These are phyloP conservation scores for Seiridium cupressi DNA, from an alignment of 2,329 filamentous ascomycete genomes.

Conservation along the genomic window DNA sequence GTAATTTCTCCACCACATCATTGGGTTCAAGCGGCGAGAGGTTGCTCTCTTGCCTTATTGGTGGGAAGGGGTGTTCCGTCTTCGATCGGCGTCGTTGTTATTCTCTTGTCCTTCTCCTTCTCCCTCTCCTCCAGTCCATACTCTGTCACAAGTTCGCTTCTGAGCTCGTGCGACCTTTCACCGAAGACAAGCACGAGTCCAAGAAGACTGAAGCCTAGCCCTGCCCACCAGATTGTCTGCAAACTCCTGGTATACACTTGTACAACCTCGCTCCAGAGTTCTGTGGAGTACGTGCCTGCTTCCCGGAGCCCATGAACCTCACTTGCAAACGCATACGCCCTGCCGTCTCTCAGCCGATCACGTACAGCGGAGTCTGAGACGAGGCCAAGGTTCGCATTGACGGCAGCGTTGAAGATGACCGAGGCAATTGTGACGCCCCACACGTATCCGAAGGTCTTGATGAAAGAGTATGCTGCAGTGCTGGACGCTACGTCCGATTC, in stretches of 20 bases:
- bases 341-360: not conserved
- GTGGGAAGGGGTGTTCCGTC: too few species aligned
- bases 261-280: not conserved
- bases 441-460: constrained; percentile 27
- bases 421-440: constrained; percentile 40
- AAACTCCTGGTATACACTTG: not conserved
- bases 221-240: not conserved
- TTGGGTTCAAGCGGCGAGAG: too few species aligned
- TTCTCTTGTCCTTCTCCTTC: too few species aligned
- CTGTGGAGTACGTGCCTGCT: not conserved
- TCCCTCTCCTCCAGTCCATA: not conserved
- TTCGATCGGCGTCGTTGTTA: too few species aligned
- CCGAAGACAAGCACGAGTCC: not conserved
- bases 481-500: constrained; percentile 22
- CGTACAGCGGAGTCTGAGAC: not conserved
- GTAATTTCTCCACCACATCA: too few species aligned
- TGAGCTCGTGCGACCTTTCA: not conserved
- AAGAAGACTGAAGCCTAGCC: not conserved
- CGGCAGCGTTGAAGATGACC: constrained; percentile 29
- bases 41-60: too few species aligned
- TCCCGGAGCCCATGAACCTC: not conserved
- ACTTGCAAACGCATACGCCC: not conserved
- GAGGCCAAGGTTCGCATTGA: not conserved
- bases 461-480: not conserved
- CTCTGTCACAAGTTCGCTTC: not conserved